Base-by-base conservation (phyloP, 1,139 yeast genomes). In the Cylindricascospora bacillispora region DNA sequence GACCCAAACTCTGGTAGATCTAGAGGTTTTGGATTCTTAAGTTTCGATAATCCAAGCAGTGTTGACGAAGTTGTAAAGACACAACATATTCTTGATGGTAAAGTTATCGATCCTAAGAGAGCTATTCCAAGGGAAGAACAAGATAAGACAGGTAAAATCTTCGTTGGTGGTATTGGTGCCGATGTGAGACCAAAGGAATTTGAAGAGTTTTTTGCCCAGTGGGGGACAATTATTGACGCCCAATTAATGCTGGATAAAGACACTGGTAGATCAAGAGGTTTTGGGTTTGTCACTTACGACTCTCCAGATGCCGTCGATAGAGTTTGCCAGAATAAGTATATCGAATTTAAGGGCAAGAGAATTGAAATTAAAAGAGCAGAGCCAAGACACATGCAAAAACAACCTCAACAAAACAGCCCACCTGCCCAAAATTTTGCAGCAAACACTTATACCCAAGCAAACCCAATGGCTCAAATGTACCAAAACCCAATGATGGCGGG, bases 341-440 rank as follows among this genome's bases (percentile, higher is more conserved):
- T 85, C 40, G 73, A 78, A 35, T 74, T 85, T 43, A 85, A 85
- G 53, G 95, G 93, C 31, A 82, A 79, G 56, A 74, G 83, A 28
- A 83, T 89, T 72, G 98, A 89, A 58, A 94, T 89, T 37, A 89
- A 89, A 58, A 73, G 95, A 46, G 99, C 99, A n/a, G 95, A 86
- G 54, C 97, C 98, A 40, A 71, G 97, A 55, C 75, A 66, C 58
- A 57, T 59, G 38, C 76, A 69, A 49, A 65, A 63, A 40, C 60
- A 59, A 41, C 7, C 7, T 18, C 53, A 54, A 38, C 13, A 24
- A 13, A 21, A 20, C 24, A 21, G 34, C 57, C 55, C 24, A 52
- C 51, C 27, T 57, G 47, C 29, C 52, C 50, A 35, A 47, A 45
- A 37, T 5, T 24, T 14, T 7, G 6, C 35, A 28, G 40, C 28